These are phyloP conservation scores for Puccinia triticina DNA, from an alignment of 1,284 basidiomycete species.

Conservation along the genomic window DNA sequence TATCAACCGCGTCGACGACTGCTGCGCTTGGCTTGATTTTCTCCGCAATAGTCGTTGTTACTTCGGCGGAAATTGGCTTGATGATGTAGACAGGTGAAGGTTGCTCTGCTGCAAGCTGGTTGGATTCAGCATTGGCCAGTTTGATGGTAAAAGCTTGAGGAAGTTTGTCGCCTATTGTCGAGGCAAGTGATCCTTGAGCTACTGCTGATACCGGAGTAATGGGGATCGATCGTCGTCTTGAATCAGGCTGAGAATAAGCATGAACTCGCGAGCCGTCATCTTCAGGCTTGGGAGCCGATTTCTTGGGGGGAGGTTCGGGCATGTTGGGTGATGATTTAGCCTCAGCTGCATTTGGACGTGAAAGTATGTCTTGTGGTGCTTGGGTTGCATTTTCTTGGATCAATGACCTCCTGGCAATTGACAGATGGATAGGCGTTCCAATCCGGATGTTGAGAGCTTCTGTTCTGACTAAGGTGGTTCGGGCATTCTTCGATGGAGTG, in stretches of 20 bases:
- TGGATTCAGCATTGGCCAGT: background rate
- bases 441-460: background rate
- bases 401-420: background rate
- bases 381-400: background rate
- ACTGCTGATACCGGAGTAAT: background rate
- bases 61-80: background rate
- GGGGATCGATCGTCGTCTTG: background rate
- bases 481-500: background rate
- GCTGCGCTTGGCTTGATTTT: background rate
- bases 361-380: background rate
- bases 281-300: background rate
- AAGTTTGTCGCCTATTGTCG: background rate
- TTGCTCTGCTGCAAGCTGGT: background rate
- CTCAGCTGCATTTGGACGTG: background rate
- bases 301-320: background rate
- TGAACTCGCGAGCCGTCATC: background rate
- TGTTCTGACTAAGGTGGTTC: background rate
- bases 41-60: background rate
- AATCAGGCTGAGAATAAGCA: background rate
- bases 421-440: background rate
- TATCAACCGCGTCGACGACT: background rate
- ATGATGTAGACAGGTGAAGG: background rate
- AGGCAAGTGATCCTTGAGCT: background rate
- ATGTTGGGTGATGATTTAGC: background rate
- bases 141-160: background rate